Evolutionary conservation across 164 flowering plant genomes (phyloP), one percentile per base, ranked within the genome.

Genomic region (Warburgia ugandensis): DNA sequence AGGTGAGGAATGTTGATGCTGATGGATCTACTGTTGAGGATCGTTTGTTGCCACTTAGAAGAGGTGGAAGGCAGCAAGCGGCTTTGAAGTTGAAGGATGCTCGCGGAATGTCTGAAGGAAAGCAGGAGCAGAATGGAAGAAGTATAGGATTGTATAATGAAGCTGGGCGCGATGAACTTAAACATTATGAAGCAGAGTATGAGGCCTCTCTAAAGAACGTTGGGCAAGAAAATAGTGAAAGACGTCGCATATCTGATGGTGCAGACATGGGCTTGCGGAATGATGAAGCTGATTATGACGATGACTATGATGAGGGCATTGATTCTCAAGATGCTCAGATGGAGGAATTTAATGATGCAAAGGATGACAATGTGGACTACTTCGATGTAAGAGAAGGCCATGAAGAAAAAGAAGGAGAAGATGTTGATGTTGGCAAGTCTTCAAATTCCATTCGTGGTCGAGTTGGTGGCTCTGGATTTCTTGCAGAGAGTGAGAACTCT

Each of bases 91-190:
- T n/a, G 61, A 60, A 54, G 39, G 65, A 57, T 19, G 29, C 66
- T 31, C 20, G 7, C 19, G 57, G 59, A 33, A 50, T 49, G 41
- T 41, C 45, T 3, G 11, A 48, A 1, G 48, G 28, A 23, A 55
- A 59, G 23, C 40, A 26, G 37, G 56, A 46, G 55, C 48, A 28
- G 5, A 65, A 57, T 47, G 59, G 37, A 40, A 66, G 38, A 65
- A 74, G 69, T 16, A 57, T 49, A 63, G 85, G 89, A 14, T 71
- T 89, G 68, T 92, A 92, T 55, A 88, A 92, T 75, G 97, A 94
- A 76, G 92, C 84, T 50, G 99, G 97, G 2, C 97, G 95, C 35
- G 59, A 84, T 63, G 95, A 89, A 56, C 55, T 94, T 63, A 84
- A 75, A 61, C 74, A 43, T 59, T 94, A 94, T 67, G 97, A 88